These are phyloP conservation scores for Pythium apleroticum DNA, from an alignment of 352 stramenopile genomes.

Conservation along the genomic window DNA sequence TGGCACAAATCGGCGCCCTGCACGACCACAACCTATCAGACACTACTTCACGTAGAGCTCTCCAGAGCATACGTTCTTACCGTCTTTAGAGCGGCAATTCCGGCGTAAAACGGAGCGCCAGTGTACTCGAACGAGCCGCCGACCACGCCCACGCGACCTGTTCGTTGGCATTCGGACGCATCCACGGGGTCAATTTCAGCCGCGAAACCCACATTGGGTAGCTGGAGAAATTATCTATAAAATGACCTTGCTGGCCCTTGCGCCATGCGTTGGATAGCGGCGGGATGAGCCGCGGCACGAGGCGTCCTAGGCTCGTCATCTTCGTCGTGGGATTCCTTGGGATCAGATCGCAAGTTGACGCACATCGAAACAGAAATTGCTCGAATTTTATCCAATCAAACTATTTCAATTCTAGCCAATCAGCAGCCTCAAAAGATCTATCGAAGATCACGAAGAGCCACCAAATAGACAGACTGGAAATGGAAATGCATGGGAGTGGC, in stretches of 20 bases:
- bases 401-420: background rate
- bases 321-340: background rate
- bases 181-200: background rate
- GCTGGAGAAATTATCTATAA: background rate
- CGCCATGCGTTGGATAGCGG: constrained; percentile 57
- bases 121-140: constrained; percentile 97
- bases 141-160: constrained; percentile 91
- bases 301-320: constrained; percentile 6
- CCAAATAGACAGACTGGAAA: background rate
- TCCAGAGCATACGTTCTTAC: constrained; percentile 20
- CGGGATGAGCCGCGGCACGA: constrained; percentile 59
- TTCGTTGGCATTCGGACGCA: background rate
- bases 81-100: constrained; percentile 91
- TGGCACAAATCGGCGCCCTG: constrained; percentile 94
- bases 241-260: constrained; percentile 75
- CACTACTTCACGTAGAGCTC: no score
- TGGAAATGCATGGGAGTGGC: background rate
- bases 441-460: constrained; percentile 24
- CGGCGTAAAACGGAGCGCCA: constrained; percentile 96
- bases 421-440: background rate
- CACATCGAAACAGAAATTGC: no score
- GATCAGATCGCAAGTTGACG: constrained; percentile 1
- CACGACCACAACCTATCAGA: no score
- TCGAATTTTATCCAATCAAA: constrained; percentile 27
- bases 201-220: background rate